Base-by-base conservation (phyloP, 2,329 filamentous ascomycete genomes). In the Aureobasidium subglaciale region DNA sequence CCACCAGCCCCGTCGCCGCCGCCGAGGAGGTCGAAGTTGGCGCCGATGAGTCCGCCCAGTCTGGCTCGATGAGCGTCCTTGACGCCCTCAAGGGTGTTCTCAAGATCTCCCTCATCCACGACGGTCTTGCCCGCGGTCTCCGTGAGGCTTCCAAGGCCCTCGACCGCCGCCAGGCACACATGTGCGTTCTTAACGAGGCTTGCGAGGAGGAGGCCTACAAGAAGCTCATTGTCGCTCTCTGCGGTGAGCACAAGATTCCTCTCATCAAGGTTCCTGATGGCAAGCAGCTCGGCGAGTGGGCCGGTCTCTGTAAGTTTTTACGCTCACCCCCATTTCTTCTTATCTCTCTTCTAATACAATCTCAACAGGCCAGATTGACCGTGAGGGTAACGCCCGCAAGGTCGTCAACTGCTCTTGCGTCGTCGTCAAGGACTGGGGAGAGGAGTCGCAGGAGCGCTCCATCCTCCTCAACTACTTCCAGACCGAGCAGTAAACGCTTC, bases 361-460 rank as follows among this genome's bases (percentile, higher is more conserved):
- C 20, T 52, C 25, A 16, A 63, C 60, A 96, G 92, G 92, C 81
- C 91, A 96, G 69, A 86, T 99, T 71, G 93, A 99, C 82, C 92
- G 93, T 73, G 93, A 99, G 81, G 93, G 93, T 70, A 99, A 99
- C 79, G 90, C 93, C 71, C 89, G 93, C 79, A 99, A 99, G 87
- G 92, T 99, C 68, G 93, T 99, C 82, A 99, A 99, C 88, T 99
- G 93, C 90, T 97, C 92, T 73, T 97, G 93, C 84, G 93, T 99
- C 71, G 93, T 99, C 62, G 93, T 99, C 72, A 92, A 93, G 83
- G 91, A 99, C 79, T 99, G 93, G 93, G 93, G 93, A 84, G 93
- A 97, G 85, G 93, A 99, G 83, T 95, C 88, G 67, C 91, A 95
- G 82, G 93, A 99, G 86, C 91, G 93, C 74, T 90, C 86, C 72